phyloP scores from a whole-genome alignment of 805 yeast species.

The Saccharomycopsis javanensis region DNA sequence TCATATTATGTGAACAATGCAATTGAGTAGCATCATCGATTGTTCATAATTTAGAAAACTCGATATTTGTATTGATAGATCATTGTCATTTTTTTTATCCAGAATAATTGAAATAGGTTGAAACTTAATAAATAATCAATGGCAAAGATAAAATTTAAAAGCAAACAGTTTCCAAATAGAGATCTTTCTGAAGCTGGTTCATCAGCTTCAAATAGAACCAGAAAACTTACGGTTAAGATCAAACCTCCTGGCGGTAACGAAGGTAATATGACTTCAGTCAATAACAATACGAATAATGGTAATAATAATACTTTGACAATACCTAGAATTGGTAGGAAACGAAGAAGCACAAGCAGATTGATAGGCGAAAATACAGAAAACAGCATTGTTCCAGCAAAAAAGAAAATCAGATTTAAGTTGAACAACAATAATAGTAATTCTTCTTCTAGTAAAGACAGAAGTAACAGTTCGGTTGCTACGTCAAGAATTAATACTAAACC shows the following conservation, averaged over 20 bases:
- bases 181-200: neutral
- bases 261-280: slow-evolving; percentile 17
- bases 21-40: neutral
- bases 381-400: slow-evolving; percentile 3
- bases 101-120: neutral
- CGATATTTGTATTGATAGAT: no score
- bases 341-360: neutral
- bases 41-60: neutral
- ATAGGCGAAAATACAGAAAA: neutral
- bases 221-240: slow-evolving; percentile 30
- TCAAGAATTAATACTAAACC: slow-evolving; percentile 48
- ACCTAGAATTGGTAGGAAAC: neutral
- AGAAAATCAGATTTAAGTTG: slow-evolving; percentile 10
- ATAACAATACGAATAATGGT: slow-evolving; percentile 20
- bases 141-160: neutral
- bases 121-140: neutral
- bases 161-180: neutral
- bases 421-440: neutral
- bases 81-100: no score
- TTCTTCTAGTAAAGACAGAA: neutral
- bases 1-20: neutral
- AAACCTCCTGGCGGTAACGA: slow-evolving; percentile 30
- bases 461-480: neutral
- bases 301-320: slow-evolving; percentile 11
- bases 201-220: slow-evolving; percentile 9